Conservation (phyloP, 208 protist genomes). For the Trypanosomatidae sp. region DNA sequence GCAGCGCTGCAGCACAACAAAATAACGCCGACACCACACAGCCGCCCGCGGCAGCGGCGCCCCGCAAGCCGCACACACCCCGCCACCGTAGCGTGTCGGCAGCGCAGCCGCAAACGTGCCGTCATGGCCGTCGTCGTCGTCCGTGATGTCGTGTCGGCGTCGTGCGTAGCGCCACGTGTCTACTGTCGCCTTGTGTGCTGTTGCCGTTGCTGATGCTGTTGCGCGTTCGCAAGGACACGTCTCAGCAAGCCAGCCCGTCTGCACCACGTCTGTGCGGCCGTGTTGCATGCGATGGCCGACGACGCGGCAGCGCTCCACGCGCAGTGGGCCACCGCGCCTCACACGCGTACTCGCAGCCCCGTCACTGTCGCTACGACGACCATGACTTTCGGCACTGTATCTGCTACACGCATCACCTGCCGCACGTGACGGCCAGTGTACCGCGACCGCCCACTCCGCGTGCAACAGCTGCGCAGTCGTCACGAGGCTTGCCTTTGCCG, state of each 20-base stretch:
- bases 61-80: conserved; percentile 7
- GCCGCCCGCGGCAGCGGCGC: conserved; percentile 11
- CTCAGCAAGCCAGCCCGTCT: conserved; percentile 33
- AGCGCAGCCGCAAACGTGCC: not conserved
- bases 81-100: conserved; percentile 14
- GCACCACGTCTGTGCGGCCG: conserved; percentile 16
- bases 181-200: too few relatives aligned
- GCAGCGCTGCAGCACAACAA: conserved; percentile 15
- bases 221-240: conserved; percentile 12
- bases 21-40: conserved; percentile 10
- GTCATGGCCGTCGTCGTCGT: too few relatives aligned
- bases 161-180: too few relatives aligned
- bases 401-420: not conserved
- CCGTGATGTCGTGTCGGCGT: too few relatives aligned
- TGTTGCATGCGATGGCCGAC: conserved; percentile 28
- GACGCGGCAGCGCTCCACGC: conserved; percentile 16
- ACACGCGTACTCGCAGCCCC: too few relatives aligned
- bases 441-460: too few relatives aligned
- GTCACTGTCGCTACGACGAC: too few relatives aligned
- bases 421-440: too few relatives aligned
- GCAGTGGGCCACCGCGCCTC: too few relatives aligned
- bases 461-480: too few relatives aligned
- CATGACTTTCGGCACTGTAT: conserved; percentile 1
- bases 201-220: conserved; percentile 7
- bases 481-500: too few relatives aligned